Base-by-base conservation (phyloP, 257 asterid genomes). In the Scutellaria minor region DNA sequence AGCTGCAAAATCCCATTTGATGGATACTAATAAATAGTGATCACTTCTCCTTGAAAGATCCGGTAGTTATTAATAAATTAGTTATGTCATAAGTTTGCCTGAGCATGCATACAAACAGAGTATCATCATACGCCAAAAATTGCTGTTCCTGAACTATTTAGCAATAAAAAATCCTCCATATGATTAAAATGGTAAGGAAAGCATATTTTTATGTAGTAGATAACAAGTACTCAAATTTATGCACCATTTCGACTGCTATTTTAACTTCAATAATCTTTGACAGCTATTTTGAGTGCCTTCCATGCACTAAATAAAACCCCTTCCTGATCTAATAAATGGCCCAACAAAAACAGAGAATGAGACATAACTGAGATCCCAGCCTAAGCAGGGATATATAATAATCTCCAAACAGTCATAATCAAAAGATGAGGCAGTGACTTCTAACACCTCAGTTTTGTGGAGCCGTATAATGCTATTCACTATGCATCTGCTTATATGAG, bases 171-270 rank as follows among this genome's bases (percentile, higher is more conserved):
- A 45, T 11, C n/a, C 37, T 57, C 31, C 56, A 47, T 42, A n/a
- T 4, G 65, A 27, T 5, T 12, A 58, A 46, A 31, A 59, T 54
- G 69, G 22, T 56, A 50, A 59, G 59, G 52, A 50, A 60, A 54
- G 22, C 48, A 51, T 27, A 71, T 31, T 5, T 14, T 14, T 41
- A 6, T n/a, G 22, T 31, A 71, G 50, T 18, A 3, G 22, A 58
- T 14, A 31, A 31, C 44, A 44, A 45, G 18, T n/a, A 58, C 39
- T 46, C 18, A 18, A 18, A 18, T 6, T 15, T 6, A 27, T 27
- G 14, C 51, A 39, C 70, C 54, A 41, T 35, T 60, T 48, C 13
- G 58, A 35, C 57, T 13, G 65, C n/a, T 40, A 76, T 77, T 53
- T 51, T 9, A 31, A 15, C 64, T 57, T 15, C 56, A 63, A 59